Evolutionary conservation across 148 eudicot species (phyloP), one percentile per base, ranked within the genome.

Genomic region (Vaccinium myrtillus): DNA sequence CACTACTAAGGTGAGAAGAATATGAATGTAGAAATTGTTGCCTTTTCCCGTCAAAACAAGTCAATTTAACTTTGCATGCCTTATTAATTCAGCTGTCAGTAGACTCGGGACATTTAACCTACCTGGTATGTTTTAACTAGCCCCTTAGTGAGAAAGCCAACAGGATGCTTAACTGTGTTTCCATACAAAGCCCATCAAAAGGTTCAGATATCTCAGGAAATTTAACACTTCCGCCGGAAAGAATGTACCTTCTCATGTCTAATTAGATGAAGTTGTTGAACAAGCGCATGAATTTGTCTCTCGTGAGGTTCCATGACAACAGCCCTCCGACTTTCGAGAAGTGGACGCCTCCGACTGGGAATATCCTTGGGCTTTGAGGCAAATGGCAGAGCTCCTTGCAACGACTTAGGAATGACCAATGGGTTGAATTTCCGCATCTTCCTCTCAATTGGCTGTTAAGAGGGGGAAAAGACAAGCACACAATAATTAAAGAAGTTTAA

Each of bases 261-360:
- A n/a, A 97, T 86, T 78, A 91, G 88, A 84, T 87, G 93, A 78
- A 89, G 81, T 15, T 97, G 92, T 79, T 94, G 96, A 82, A 95
- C 83, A 56, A 92, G 89, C 32, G 82, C 83, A 77, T 75, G 90
- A 65, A 84, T 85, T 86, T 85, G 89, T 27, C 85, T 78, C 83
- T 97, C 93, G 56, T 85, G 89, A 83, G 98, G 96, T 88, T 97
- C 99, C 85, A 86, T 86, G 56, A 95, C 88, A 50, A 94, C 94
- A 82, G 99, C 98, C 86, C 92, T 90, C 79, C 88, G 75, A 59
- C 50, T 84, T 53, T 87, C 90, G 81, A 91, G 90, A 78, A 69
- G 81, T 18, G 88, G 88, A 16, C 84, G 88, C 80, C 84, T 89
- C 56, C 90, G 81, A 70, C 84, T 83, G 15, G 93, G 90, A 75